Evolutionary conservation across 2,329 filamentous ascomycete species (phyloP), one percentile per base, ranked within the genome.

Genomic region (Lojkania enalia): DNA sequence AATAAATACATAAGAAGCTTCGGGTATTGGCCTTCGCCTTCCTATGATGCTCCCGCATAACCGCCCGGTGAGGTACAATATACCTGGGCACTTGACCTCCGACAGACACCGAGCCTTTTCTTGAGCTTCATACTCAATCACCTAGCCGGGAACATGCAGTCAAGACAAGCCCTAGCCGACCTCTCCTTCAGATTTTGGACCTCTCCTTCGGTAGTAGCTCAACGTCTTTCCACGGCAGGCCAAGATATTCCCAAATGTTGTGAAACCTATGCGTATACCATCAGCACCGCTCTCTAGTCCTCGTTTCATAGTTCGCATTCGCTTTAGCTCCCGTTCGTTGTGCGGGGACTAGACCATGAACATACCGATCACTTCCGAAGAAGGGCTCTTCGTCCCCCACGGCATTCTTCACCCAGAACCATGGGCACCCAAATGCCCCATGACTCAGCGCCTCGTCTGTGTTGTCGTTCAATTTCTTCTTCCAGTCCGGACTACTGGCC

Each of bases 371-470:
- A 69, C 86, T 90, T 2, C 87, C 87, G 68, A 91, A 91, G 64
- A 90, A 89, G 0, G 84, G 81, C 71, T 87, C 83, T 37, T 76
- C 76, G 44, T 76, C 66, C 0, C 84, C 85, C 49, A 77, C 66
- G 1, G 61, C 64, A 55, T 86, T 82, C 14, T 74, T 77, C 2
- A 84, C 87, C 78, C 83, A 84, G 48, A 88, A 75, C 87, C 88
- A 92, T 1, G 88, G 88, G 38, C 83, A 82, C 0, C 88, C 88
- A 67, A 88, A 92, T 0, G 87, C 88, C 0, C 87, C 88, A 38
- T 72, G 73, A 27, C 81, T 78, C 13, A 88, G 65, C 0, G 81
- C 85, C 52, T 77, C 75, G 47, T 81, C 75, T 14, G 87, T 90
- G 32, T 77, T 77, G 4, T 69, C 72, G 46, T 78, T 77, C 20